Conservation (phyloP, 2,329 filamentous ascomycete species). For the Dothistroma septosporum region DNA sequence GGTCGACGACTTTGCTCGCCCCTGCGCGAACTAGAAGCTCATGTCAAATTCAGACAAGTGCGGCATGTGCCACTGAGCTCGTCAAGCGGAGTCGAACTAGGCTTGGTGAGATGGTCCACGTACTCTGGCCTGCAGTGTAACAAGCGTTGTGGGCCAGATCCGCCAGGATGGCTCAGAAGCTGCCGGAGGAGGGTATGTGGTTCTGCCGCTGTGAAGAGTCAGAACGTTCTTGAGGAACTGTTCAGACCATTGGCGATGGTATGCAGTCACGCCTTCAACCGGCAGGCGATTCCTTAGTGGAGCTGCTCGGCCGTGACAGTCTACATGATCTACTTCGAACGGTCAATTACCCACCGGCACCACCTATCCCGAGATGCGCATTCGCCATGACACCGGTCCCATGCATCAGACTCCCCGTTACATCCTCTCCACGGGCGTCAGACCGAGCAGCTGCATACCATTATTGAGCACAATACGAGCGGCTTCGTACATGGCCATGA, state of each 20-base stretch:
- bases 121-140: background rate
- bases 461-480: slow-evolving; percentile 73
- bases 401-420: slow-evolving; percentile 16
- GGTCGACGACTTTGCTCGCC: too few relatives aligned
- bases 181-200: background rate
- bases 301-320: background rate
- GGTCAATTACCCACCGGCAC: background rate
- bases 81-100: slow-evolving; percentile 5
- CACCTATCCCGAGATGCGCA: background rate
- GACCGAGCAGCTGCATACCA: slow-evolving; percentile 75
- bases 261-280: background rate
- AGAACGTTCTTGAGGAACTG: background rate
- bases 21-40: background rate
- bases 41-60: slow-evolving; percentile 1
- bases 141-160: background rate
- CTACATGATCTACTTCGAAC: background rate
- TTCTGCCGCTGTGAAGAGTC: background rate
- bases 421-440: slow-evolving; percentile 68
- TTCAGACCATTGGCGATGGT: background rate
- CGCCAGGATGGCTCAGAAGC: background rate
- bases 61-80: background rate
- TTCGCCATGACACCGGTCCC: slow-evolving; percentile 3
- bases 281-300: background rate
- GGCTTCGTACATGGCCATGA: slow-evolving; percentile 73
- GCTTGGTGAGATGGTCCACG: slow-evolving; percentile 1